Evolutionary conservation across 2,329 filamentous ascomycete species (phyloP).

Genomic region (Colletotrichum magnum): DNA sequence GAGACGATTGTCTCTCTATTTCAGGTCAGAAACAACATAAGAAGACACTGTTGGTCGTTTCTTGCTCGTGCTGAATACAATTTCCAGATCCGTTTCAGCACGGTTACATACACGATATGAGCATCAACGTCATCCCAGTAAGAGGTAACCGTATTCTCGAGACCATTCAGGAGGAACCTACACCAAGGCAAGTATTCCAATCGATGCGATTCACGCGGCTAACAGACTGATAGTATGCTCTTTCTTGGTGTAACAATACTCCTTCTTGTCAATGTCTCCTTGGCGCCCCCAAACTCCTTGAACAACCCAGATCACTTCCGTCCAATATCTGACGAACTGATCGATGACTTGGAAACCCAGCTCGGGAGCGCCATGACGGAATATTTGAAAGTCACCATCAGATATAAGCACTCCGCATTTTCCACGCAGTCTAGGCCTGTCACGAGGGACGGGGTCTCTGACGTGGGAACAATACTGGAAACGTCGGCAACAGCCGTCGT

Average conservation of each 20-base stretch:
- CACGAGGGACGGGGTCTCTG: conserved; percentile 51
- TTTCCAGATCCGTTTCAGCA: conserved; percentile 49
- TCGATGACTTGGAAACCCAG: conserved; percentile 71
- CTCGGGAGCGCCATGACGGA: conserved; percentile 63
- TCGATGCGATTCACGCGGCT: background rate
- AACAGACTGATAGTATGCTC: conserved; percentile 53
- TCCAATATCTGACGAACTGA: conserved; percentile 67
- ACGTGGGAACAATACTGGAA: conserved; percentile 63
- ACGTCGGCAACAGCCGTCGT: conserved; percentile 67
- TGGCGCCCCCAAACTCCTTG: conserved; percentile 43
- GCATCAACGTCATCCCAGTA: conserved; percentile 60
- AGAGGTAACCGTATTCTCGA: conserved; percentile 57
- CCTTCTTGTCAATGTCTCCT: conserved; percentile 62
- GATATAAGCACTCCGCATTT: conserved; percentile 71
- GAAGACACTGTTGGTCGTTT: too few species aligned
- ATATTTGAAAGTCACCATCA: conserved; percentile 67
- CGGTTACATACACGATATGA: conserved; percentile 65
- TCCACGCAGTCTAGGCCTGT: conserved; percentile 49
- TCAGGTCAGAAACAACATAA: too few species aligned
- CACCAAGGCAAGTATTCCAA: conserved; percentile 54
- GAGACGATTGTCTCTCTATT: too few species aligned
- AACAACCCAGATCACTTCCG: conserved; percentile 46
- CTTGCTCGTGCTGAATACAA: background rate
- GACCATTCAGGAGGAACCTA: conserved; percentile 58
- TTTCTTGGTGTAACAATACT: conserved; percentile 60